phyloP scores from a whole-genome alignment of 2,329 filamentous ascomycete species.

The Calonectria henricotiae region DNA sequence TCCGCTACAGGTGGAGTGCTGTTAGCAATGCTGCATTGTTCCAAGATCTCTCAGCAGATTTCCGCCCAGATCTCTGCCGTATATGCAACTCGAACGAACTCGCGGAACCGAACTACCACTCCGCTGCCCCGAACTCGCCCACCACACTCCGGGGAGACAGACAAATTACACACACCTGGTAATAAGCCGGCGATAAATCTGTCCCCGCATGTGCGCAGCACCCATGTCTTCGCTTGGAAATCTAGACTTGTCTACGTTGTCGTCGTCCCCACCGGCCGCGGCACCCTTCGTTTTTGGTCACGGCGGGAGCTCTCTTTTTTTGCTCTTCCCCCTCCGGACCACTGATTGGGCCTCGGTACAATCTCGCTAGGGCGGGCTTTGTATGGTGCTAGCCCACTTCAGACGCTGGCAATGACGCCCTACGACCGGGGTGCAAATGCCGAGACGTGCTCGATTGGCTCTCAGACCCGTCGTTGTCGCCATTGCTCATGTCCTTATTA shows the following conservation, averaged over 20 bases:
- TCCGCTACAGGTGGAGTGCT: conserved; percentile 26
- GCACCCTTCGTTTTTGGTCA: not conserved
- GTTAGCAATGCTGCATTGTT: conserved; percentile 10
- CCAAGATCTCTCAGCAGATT: conserved; percentile 27
- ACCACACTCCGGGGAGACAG: not conserved
- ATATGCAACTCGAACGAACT: conserved; percentile 22
- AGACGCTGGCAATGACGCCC: conserved; percentile 18
- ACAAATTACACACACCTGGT: conserved; percentile 16
- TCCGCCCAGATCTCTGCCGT: conserved; percentile 21
- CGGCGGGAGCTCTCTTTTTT: conserved; percentile 3
- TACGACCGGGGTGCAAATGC: conserved; percentile 32
- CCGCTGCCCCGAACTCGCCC: conserved; percentile 9
- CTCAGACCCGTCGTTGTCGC: conserved; percentile 25
- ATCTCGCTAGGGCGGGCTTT: conserved; percentile 29
- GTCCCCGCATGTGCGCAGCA: conserved; percentile 8
- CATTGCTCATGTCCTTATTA: conserved; percentile 45
- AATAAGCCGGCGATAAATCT: conserved; percentile 36
- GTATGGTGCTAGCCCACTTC: conserved; percentile 27
- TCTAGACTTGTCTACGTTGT: conserved; percentile 13
- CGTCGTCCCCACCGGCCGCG: conserved; percentile 18
- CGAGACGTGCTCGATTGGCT: conserved; percentile 37
- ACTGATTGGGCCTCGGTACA: conserved; percentile 38
- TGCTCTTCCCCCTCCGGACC: not conserved
- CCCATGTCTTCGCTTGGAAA: not conserved
- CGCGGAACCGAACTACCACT: conserved; percentile 14